Base-by-base conservation (phyloP, 1,284 basidiomycete species). In the Moesziomyces globuligerus region DNA sequence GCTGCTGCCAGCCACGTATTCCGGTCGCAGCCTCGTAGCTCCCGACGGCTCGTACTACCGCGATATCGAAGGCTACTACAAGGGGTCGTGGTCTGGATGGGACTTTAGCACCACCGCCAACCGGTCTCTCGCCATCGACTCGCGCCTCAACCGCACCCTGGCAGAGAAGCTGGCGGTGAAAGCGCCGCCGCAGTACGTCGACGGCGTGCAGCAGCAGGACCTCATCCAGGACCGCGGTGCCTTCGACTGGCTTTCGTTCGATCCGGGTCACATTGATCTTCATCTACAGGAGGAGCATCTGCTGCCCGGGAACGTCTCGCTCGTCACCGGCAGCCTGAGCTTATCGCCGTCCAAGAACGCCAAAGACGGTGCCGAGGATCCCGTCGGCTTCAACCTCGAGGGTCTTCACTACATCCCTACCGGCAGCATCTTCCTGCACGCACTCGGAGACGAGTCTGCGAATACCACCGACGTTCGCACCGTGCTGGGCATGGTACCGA, bases 361-460 rank as follows among this genome's bases (percentile, higher is more conserved):
- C 7, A 32, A 42, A n/a, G 21, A 23, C 26, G 13, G 13, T n/a
- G n/a, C 38, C 7, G 24, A 47, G 9, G 47, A 48, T 3, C 50
- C 72, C 44, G 56, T 78, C 34, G 67, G 71, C 28, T 68, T 77
- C 23, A 64, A 67, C 9, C 69, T 81, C 9, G 76, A 77, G 11
- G 73, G 74, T 18, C 65, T 71, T 15, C 53, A 75, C 38, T 68
- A 62, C 21, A 44, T 66, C 5, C 49, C 43, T 18, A 68, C 61
- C 13, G 72, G 62, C n/a, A 59, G 54, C 21, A 28, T 71, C 13
- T 75, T 48, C 25, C 26, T 56, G 11, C 47, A 48, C 24, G 56
- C 38, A 17, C 17, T 57, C 26, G 44, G 40, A n/a, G 41, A 48
- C 11, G 62, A 56, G 67, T 53, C 47, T 20, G 34, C 40, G 47